These are phyloP conservation scores for Argentina anserina DNA, from an alignment of 306 rosid species.

Conservation along the genomic window DNA sequence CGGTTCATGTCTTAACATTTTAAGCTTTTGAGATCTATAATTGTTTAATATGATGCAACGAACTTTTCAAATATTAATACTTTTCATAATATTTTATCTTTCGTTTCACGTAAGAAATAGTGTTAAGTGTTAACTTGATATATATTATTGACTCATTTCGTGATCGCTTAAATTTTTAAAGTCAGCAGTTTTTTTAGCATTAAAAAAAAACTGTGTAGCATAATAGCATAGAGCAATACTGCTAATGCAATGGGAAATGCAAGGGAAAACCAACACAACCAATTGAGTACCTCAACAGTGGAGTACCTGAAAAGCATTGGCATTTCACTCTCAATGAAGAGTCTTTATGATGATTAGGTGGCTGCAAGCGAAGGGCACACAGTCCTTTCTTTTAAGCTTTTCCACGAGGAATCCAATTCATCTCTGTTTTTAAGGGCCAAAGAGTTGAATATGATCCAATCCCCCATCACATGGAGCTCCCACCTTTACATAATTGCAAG, in stretches of 20 bases:
- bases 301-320: constrained; percentile 1
- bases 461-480: constrained; percentile 25
- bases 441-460: constrained; percentile 4
- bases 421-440: constrained; percentile 9
- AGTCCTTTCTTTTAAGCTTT: constrained; percentile 1
- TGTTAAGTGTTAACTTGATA: background rate
- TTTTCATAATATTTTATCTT: background rate
- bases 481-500: constrained; percentile 24
- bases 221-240: background rate
- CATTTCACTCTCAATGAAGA: constrained; percentile 1
- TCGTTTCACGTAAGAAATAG: background rate
- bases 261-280: background rate
- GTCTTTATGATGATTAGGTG: constrained; percentile 9
- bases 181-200: background rate
- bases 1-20: background rate
- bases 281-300: background rate
- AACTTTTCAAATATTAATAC: background rate
- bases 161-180: background rate
- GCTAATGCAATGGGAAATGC: background rate
- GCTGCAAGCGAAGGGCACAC: constrained; percentile 1
- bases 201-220: background rate
- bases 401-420: constrained; percentile 14
- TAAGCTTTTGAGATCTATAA: background rate
- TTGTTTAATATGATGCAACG: background rate
- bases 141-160: background rate